Evolutionary conservation across 2,329 filamentous ascomycete species (phyloP).

Genomic region (Aureobasidium zeae): DNA sequence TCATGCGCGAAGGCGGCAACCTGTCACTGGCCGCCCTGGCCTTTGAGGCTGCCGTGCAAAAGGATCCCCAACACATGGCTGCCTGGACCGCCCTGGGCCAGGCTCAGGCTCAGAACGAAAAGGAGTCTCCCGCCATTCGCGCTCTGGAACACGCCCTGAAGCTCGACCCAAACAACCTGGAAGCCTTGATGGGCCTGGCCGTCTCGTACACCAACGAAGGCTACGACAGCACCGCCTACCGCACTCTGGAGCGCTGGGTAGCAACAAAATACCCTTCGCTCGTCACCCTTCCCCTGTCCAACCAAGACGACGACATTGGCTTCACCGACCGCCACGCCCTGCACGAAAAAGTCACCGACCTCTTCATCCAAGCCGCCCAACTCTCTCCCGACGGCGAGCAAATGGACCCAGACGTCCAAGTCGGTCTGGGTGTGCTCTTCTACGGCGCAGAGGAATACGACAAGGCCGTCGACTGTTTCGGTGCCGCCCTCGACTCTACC

Average conservation of each 20-base stretch:
- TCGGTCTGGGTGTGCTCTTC: conserved; percentile 91
- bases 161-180: conserved; percentile 75
- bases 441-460: conserved; percentile 97
- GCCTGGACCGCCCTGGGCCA: conserved; percentile 90
- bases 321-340: conserved; percentile 88
- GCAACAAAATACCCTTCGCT: conserved; percentile 88
- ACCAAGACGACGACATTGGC: conserved; percentile 72
- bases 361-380: conserved; percentile 88
- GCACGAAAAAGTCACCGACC: conserved; percentile 79
- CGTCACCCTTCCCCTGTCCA: conserved; percentile 57
- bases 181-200: conserved; percentile 87
- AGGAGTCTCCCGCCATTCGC: conserved; percentile 90
- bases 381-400: conserved; percentile 84
- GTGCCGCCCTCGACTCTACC: conserved; percentile 74
- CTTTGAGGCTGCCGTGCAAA: conserved; percentile 91
- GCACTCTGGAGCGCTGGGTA: conserved; percentile 92
- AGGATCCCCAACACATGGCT: conserved; percentile 75
- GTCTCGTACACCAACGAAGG: conserved; percentile 98
- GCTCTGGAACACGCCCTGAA: conserved; percentile 86
- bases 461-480: conserved; percentile 98
- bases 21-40: conserved; percentile 86
- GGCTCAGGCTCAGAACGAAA: conserved; percentile 96
- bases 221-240: conserved; percentile 93
- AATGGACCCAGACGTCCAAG: conserved; percentile 98
- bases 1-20: conserved; percentile 89